A percentile compares a stretch with the other conserved stretches of the same genome.
phyloP scores from a whole-genome alignment of 139 green algal genomes.

The Asterochloris erici region DNA sequence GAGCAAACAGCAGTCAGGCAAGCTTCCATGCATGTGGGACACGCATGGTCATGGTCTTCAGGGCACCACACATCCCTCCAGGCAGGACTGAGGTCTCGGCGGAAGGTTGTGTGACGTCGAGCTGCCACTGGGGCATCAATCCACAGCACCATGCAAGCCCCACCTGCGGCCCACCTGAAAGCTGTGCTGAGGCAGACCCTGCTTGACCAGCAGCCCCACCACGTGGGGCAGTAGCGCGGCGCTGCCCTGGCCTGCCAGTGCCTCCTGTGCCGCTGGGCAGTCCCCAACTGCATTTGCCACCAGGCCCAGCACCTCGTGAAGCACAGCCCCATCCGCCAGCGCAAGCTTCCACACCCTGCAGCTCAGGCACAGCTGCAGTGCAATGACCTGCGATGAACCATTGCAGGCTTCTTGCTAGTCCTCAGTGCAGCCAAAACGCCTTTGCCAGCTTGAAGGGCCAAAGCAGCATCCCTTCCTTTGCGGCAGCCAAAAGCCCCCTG shows the following conservation, averaged over 20 bases:
- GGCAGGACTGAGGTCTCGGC: background rate
- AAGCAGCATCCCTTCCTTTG: no score
- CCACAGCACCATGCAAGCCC: background rate
- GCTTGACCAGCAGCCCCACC: conserved; percentile 22
- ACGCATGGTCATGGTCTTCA: background rate
- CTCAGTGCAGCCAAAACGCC: no score
- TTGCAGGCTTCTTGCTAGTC: background rate
- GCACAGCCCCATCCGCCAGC: conserved; percentile 21
- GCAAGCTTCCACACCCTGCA: conserved; percentile 28
- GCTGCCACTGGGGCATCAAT: no score
- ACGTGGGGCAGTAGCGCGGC: conserved; percentile 16
- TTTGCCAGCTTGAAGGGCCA: no score
- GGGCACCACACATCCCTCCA: background rate
- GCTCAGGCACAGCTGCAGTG: background rate
- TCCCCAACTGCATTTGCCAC: conserved; percentile 36
- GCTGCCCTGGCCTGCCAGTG: conserved; percentile 20
- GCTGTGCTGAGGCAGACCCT: conserved; percentile 27
- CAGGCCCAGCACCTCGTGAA: conserved; percentile 49
- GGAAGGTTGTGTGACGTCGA: no score
- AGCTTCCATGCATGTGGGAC: background rate
- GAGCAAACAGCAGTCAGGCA: background rate
- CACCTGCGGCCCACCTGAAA: conserved; percentile 22
- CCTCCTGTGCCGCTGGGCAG: conserved; percentile 29
- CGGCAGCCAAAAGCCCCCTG: no score
- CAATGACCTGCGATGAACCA: background rate